Evolutionary conservation across 2,329 filamentous ascomycete species (phyloP), one percentile per base, ranked within the genome.

Genomic region (Monosporascus sp.): DNA sequence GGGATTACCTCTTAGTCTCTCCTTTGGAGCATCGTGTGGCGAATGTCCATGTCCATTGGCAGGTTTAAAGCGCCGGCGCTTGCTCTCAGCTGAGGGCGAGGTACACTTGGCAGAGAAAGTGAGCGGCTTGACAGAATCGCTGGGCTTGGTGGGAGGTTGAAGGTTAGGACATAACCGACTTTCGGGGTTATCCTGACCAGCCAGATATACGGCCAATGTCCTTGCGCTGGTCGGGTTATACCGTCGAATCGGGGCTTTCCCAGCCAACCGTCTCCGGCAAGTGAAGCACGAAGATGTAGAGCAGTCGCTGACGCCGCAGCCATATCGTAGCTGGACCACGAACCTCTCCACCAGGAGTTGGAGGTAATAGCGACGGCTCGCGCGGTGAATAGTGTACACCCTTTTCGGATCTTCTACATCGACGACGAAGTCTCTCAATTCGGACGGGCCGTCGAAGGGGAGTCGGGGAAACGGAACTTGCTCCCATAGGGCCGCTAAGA

Each of bases 141-240:
- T 73, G 0, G 75, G 69, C 17, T 71, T 69, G 49, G 72, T 73
- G 1, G 74, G 69, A 5, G 70, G 67, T 46, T 70, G 70, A 17
- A 83, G 67, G 22, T 73, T 67, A 1, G 77, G 77, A 49, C 90
- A 96, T 0, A 96, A 74, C 3, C 81, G 83, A 54, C 74, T 77
- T 57, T 89, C 85, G 0, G 90, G 84, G 59, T 94, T 83, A 62
- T 92, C 88, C 65, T 90, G 85, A 63, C 87, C 89, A 9, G 90
- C 89, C 49, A 96, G 78, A 63, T 89, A 89, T 52, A 89, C 82
- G 14, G 91, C 91, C 35, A 96, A 72, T 1, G 88, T 89, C 62
- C 90, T 82, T 8, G 91, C 90, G 63, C 90, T 96, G 46, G 90
- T 83, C 22, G 87, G 80, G 53, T 87, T 96, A 63, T 92, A 94